Evolutionary conservation across 805 yeast genomes (phyloP).

Genomic region (Metschnikowia rubicola): DNA sequence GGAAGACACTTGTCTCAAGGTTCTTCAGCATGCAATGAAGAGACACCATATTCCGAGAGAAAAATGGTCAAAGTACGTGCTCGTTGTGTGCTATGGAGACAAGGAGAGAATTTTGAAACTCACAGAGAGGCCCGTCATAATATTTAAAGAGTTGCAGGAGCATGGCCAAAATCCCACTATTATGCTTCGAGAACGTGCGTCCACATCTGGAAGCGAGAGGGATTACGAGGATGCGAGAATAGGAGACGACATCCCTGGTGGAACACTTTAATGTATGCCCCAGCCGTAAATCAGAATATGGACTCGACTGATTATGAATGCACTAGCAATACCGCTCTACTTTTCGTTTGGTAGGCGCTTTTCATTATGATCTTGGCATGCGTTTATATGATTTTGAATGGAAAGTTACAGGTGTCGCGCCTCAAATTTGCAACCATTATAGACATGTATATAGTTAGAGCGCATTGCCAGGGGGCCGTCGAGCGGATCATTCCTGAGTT

Average conservation of each 20-base stretch:
- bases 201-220: constrained; percentile 8
- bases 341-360: too few relatives aligned
- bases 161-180: constrained; percentile 86
- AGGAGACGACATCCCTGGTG: constrained; percentile 45
- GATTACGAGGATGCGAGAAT: constrained; percentile 38
- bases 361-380: too few relatives aligned
- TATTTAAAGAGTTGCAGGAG: constrained; percentile 81
- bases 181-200: constrained; percentile 81
- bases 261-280: constrained; percentile 11
- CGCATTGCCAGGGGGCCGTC: too few relatives aligned
- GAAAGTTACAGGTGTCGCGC: too few relatives aligned
- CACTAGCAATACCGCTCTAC: too few relatives aligned
- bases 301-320: neutral
- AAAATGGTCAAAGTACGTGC: constrained; percentile 85
- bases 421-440: neutral
- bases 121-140: constrained; percentile 83
- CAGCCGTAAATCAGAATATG: neutral
- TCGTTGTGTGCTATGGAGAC: constrained; percentile 88
- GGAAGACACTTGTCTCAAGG: constrained; percentile 87
- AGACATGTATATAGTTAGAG: neutral
- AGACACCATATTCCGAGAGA: constrained; percentile 72
- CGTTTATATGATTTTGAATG: too few relatives aligned
- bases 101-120: constrained; percentile 78
- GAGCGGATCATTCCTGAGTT: too few relatives aligned
- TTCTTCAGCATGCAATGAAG: constrained; percentile 83